phyloP scores from a whole-genome alignment of 2,329 filamentous ascomycete species.

The Botrytis cinerea region DNA sequence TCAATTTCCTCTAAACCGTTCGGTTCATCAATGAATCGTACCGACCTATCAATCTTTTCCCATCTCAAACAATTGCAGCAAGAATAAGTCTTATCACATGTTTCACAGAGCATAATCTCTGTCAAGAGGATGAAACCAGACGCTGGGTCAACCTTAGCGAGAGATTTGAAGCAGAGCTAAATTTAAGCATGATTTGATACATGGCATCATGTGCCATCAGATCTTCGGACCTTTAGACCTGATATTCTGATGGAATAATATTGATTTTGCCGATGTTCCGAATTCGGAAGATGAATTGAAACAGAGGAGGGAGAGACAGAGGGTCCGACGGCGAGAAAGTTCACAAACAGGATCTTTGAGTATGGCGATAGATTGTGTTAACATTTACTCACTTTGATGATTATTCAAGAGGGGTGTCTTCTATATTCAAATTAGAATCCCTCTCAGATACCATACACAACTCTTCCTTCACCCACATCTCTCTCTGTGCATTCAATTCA shows the following conservation, averaged over 20 bases:
- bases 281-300: background rate
- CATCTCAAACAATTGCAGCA: background rate
- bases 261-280: background rate
- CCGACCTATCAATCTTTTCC: background rate
- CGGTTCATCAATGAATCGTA: background rate
- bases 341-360: background rate
- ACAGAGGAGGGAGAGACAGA: background rate
- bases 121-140: background rate
- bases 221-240: background rate
- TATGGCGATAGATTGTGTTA: background rate
- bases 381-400: background rate
- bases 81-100: constrained; percentile 6
- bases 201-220: background rate
- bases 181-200: background rate
- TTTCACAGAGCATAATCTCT: background rate
- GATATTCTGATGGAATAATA: background rate
- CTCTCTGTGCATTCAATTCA: background rate
- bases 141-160: background rate
- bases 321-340: background rate
- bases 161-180: constrained; percentile 2
- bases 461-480: background rate
- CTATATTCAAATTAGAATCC: background rate
- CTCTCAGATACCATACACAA: too few species aligned
- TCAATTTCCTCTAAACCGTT: background rate
- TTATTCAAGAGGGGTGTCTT: background rate